Base-by-base conservation (phyloP, 2,329 filamentous ascomycete genomes). In the Mycosphaerelloides madeirae region DNA sequence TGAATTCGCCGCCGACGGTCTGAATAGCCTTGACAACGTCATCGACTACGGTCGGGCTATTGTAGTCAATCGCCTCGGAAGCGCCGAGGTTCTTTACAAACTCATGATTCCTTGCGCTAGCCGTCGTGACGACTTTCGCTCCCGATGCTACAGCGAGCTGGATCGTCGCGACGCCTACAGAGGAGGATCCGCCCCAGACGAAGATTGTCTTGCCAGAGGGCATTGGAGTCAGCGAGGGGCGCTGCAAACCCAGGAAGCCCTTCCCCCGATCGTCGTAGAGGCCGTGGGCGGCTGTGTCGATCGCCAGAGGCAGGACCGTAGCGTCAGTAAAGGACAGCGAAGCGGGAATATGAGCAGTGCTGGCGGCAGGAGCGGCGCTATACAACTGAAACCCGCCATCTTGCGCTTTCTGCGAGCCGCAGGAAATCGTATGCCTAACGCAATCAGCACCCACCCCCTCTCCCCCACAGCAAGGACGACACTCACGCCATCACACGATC, bases 261-360 rank as follows among this genome's bases (percentile, higher is more conserved):
- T 58, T 50, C 13, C 47, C 38, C 31, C 63, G 58, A 15, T 62
- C 57, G 46, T 64, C 62, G 61, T 68, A 73, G 12, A 74, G 65
- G 19, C 65, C 67, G n/a, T 61, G 58, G 14, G 67, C 58, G 13
- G 71, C 69, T 3, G 71, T 73, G 18, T 68, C 67, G 43, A 73
- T 60, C 15, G 67, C 68, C 7, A 73, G 60, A 1, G 71, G 71
- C 2, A 74, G 63, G 18, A 73, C 69, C 20, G 61, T 52, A 19
- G 64, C 71, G 8, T 66, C 48, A 8, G 54, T 63, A 54, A 60
- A 74, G 38, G 64, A 58, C 22, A 71, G 48, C 7, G 55, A 57
- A 31, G 57, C 53, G 0, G 71, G 70, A 38, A 74, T 65, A 31
- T 64, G 64, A 3, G 67, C 55, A 12, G 65, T 62, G 11, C 64